Conservation (phyloP, 2,329 filamentous ascomycete species). For the Albophoma yamanashiensis region DNA sequence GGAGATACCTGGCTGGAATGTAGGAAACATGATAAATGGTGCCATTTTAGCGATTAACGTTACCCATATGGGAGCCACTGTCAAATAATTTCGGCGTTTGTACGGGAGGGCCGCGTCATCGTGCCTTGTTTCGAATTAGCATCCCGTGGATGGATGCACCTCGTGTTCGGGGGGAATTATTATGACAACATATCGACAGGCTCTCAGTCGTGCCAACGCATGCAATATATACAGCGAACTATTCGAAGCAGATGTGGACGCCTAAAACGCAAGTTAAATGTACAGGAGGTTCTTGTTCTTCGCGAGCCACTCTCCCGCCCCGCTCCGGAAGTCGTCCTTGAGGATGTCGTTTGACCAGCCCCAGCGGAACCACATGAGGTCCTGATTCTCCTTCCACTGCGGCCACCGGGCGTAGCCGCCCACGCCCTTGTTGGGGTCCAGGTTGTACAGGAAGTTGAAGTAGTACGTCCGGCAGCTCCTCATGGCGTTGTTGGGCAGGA, state of each 20-base stretch:
- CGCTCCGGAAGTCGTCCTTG: slow-evolving; percentile 26
- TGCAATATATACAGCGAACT: not conserved
- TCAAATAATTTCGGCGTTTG: not conserved
- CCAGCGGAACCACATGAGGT: slow-evolving; percentile 38
- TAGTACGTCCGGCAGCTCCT: slow-evolving; percentile 57
- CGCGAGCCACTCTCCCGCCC: slow-evolving; percentile 15
- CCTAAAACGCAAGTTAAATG: slow-evolving; percentile 8
- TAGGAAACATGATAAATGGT: no score
- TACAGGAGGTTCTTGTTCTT: slow-evolving; percentile 12
- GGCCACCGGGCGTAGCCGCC: slow-evolving; percentile 29
- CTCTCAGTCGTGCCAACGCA: no score
- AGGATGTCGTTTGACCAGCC: slow-evolving; percentile 17
- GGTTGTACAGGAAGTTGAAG: slow-evolving; percentile 57
- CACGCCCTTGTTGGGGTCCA: slow-evolving; percentile 55
- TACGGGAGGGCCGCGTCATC: no score
- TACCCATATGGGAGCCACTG: not conserved
- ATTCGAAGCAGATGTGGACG: not conserved
- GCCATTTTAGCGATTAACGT: not conserved
- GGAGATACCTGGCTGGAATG: not conserved
- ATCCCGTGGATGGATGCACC: no score
- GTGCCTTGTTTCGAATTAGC: no score
- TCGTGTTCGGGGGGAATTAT: not conserved
- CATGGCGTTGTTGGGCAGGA: slow-evolving; percentile 51
- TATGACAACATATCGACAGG: not conserved
- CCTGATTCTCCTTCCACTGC: slow-evolving; percentile 27